Evolutionary conservation across 2,329 filamentous ascomycete genomes (phyloP).

Genomic region (Phoma sp.): DNA sequence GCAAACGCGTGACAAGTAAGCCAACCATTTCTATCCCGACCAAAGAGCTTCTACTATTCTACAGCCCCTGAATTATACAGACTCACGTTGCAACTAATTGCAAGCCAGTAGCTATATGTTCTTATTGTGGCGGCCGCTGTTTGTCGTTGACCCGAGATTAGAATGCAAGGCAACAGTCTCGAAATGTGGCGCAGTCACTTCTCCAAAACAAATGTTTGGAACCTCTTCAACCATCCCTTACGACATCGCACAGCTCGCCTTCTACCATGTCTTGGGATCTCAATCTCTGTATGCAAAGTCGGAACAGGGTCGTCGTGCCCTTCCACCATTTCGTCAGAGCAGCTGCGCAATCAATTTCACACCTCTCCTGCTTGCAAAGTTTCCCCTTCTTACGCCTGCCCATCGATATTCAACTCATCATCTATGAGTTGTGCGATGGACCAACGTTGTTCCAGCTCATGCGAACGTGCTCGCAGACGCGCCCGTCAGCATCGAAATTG

Average conservation of each 20-base stretch:
- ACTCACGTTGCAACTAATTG: no score
- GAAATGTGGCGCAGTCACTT: not conserved
- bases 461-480: constrained; percentile 10
- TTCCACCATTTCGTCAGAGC: constrained; percentile 5
- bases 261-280: not conserved
- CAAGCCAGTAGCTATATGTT: no score
- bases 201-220: not conserved
- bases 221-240: not conserved
- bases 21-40: no score
- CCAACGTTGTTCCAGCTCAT: constrained; percentile 9
- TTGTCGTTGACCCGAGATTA: not conserved
- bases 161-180: not conserved
- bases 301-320: not conserved
- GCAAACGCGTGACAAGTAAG: no score
- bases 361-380: not conserved
- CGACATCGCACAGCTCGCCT: not conserved
- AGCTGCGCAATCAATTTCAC: not conserved
- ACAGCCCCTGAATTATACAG: no score
- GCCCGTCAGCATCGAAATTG: constrained; percentile 3
- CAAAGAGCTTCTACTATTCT: no score
- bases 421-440: constrained; percentile 24
- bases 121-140: no score
- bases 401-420: constrained; percentile 31
- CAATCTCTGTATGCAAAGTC: not conserved
- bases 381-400: constrained; percentile 31